Evolutionary conservation across 2,329 filamentous ascomycete species (phyloP), one percentile per base, ranked within the genome.

Genomic region (Fusarium albosuccineum): DNA sequence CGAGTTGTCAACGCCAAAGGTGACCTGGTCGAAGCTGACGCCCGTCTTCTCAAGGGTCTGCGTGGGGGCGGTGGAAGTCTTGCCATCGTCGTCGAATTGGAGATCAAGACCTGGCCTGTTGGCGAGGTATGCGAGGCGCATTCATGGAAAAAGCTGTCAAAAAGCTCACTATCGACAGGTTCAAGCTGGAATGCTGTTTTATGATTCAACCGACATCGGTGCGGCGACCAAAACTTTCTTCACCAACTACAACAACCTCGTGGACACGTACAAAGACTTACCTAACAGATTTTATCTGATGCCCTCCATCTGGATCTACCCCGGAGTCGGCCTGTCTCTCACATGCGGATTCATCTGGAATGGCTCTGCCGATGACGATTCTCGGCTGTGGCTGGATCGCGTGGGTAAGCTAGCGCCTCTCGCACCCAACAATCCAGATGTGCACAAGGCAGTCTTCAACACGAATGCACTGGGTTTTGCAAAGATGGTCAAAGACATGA

Each of bases 11-110:
- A 46, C 10, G 55, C 60, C 13, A 30, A 54, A 22, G 63, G 63
- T 8, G 53, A 57, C 11, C 11, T 66, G 6, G 37, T 60, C 3
- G 46, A 63, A 2, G 63, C 63, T 1, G 60, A 63, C 30, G 37
- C 36, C 6, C 44, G 49, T 3, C 30, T 66, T 17, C 41, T 66
- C 14, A 60, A 60, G 27, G 63, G 55, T 14, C 36, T 63, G 16
- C 50, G 63, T 33, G 63, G 60, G 8, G 60, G 59, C 7, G 63
- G 63, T 4, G 60, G 56, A 5, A 55, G 48, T 22, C 51, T 66
- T 8, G 60, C 55, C 22, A 46, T 66, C 5, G 52, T 66, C 33
- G 63, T 56, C 16, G 60, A 66, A 29, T 10, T 60, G 16, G 34
- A 46, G 13, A 26, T 60, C 10, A 63, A 54, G 39, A 45, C 56